phyloP scores from a whole-genome alignment of 1,284 basidiomycete species.

The Apiotrichum montevideense region DNA sequence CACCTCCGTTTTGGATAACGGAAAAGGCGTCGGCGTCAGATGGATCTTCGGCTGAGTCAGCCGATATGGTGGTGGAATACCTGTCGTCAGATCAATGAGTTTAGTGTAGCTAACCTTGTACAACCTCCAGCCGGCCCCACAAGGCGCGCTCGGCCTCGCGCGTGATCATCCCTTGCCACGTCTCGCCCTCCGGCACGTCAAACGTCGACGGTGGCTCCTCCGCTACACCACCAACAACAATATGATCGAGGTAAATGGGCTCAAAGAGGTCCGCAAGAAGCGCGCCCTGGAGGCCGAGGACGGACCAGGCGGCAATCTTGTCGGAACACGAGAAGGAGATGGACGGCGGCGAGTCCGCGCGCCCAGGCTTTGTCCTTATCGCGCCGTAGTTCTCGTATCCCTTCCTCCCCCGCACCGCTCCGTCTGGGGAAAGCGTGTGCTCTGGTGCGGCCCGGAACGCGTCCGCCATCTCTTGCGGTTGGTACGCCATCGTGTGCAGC shows the following conservation, averaged over 20 bases:
- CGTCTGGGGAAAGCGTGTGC: conserved; percentile 14
- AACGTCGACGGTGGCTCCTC: conserved; percentile 8
- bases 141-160: conserved; percentile 56
- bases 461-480: conserved; percentile 61
- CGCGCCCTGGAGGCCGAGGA: conserved; percentile 77
- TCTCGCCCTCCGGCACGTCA: conserved; percentile 32
- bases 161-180: conserved; percentile 55
- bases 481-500: conserved; percentile 62
- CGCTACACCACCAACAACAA: conserved; percentile 67
- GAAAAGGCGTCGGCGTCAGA: conserved; percentile 49
- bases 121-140: conserved; percentile 33
- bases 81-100: conserved; percentile 4
- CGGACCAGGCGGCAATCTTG: conserved; percentile 77
- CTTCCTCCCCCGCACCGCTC: conserved; percentile 64
- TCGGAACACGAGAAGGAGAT: conserved; percentile 82
- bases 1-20: not conserved
- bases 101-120: conserved; percentile 14
- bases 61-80: conserved; percentile 22
- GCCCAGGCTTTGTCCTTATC: conserved; percentile 78
- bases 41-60: conserved; percentile 50
- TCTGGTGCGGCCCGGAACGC: conserved; percentile 39
- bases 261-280: conserved; percentile 56
- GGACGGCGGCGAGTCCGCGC: conserved; percentile 74
- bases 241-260: conserved; percentile 59
- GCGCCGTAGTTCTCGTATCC: conserved; percentile 67